Conservation (phyloP, 2,329 filamentous ascomycete species). For the Shiraia bambusicola region DNA sequence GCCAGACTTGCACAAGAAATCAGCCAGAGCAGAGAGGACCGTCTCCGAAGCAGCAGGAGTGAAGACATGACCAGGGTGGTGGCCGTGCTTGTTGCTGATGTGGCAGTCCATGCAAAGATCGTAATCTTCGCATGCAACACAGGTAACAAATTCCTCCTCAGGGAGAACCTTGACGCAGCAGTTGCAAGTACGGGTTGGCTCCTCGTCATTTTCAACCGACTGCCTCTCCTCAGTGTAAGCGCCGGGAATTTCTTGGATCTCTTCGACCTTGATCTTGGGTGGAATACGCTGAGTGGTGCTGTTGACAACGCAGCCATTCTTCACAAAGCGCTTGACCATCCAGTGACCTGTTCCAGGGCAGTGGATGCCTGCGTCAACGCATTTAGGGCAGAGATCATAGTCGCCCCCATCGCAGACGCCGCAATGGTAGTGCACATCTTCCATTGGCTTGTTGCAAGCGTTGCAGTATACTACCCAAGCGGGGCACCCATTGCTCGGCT, state of each 20-base stretch:
- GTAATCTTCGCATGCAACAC: constrained; percentile 80
- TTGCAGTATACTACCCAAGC: constrained; percentile 91
- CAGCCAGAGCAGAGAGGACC: constrained; percentile 58
- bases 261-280: constrained; percentile 57
- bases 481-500: constrained; percentile 44
- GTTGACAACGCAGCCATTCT: constrained; percentile 75
- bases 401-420: constrained; percentile 90
- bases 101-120: constrained; percentile 89
- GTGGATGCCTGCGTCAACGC: constrained; percentile 71
- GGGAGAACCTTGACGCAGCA: constrained; percentile 69
- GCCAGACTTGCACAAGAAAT: constrained; percentile 72
- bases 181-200: constrained; percentile 69
- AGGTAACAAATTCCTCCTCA: constrained; percentile 82
- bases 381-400: constrained; percentile 85
- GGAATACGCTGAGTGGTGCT: constrained; percentile 82
- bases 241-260: constrained; percentile 47
- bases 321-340: constrained; percentile 87
- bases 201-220: constrained; percentile 37
- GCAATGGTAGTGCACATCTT: constrained; percentile 89
- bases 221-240: constrained; percentile 50
- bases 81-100: constrained; percentile 73
- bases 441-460: constrained; percentile 75
- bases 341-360: constrained; percentile 83
- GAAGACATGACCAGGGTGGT: constrained; percentile 87
- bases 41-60: constrained; percentile 65